Evolutionary conservation across 2,329 filamentous ascomycete species (phyloP), one percentile per base, ranked within the genome.

Genomic region (Colletotrichum truncatum): DNA sequence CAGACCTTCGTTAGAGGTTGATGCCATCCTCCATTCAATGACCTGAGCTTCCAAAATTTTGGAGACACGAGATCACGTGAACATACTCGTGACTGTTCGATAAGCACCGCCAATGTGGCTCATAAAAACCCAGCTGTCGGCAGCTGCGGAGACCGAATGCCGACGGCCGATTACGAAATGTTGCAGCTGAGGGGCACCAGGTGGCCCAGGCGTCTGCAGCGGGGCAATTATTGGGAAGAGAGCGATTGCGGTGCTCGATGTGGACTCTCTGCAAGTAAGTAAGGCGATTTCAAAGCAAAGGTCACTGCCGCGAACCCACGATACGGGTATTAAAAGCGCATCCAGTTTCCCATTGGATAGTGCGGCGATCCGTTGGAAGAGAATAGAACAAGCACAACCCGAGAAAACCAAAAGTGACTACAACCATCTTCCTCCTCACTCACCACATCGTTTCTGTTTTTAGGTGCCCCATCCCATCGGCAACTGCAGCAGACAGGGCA

Each of bases 211-310:
- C 61, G 48, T 46, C 46, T n/a, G 38, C 51, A 28, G 46, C 28
- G 46, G 46, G 46, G 46, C 46, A 49, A 39, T 39, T 39, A 18
- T 38, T 6, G 28, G 14, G 43, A 28, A 43, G 34, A 49, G 23
- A 43, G 14, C 55, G 55, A 49, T 49, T 58, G 43, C 55, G 43
- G 41, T 51, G 25, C 26, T 51, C 36, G n/a, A n/a, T n/a, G 18
- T 26, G 51, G 51, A 25, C 36, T 18, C 54, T 14, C 28, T 36
- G 30, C 10, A 28, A 36, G n/a, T n/a, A n/a, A n/a, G n/a, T n/a
- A n/a, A 52, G 49, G 32, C 61, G 76, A 78, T 78, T 78, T 78
- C 76, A 78, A 77, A 78, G 76, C 76, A 78, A 65, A 68, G 67
- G 70, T 41, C 46, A 45, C 55, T 51, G 21, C 41, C 45, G 60